A percentile compares a stretch with the other conserved stretches of the same genome.
These are phyloP conservation scores for Ambispora gerdemannii DNA, from an alignment of 192 early-diverging fungal genomes.

Conservation along the genomic window DNA sequence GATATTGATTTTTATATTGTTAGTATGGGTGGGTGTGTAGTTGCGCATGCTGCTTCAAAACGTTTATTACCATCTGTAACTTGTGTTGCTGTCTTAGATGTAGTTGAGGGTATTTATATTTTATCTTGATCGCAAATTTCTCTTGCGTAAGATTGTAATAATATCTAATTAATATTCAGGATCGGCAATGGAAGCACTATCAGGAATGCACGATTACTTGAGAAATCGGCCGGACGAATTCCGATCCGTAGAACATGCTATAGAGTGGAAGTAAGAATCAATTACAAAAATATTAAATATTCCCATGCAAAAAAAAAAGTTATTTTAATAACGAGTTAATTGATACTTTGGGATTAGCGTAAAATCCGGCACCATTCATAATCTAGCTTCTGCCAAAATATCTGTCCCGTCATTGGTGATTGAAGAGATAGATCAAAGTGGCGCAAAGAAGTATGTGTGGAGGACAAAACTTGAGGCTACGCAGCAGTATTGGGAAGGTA, in stretches of 20 bases:
- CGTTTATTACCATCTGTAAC: conserved; percentile 46
- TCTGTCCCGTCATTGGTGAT: conserved; percentile 66
- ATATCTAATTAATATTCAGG: conserved; percentile 30
- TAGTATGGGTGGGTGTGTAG: conserved; percentile 79
- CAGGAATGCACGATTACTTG: conserved; percentile 46
- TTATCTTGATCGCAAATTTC: not conserved
- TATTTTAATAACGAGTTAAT: conserved; percentile 12
- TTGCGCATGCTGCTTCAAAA: conserved; percentile 58
- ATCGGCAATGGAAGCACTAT: conserved; percentile 56
- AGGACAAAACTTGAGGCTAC: conserved; percentile 60
- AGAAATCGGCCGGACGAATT: conserved; percentile 49
- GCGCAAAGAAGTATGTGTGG: conserved; percentile 48
- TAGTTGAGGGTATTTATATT: conserved; percentile 67
- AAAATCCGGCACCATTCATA: conserved; percentile 60
- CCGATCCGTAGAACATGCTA: conserved; percentile 45
- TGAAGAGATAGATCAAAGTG: conserved; percentile 18
- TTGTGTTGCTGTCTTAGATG: conserved; percentile 71
- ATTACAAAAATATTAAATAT: too few relatives aligned
- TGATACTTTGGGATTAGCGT: conserved; percentile 39
- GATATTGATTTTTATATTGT: not conserved
- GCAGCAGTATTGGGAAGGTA: conserved; percentile 65
- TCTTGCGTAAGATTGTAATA: not conserved
- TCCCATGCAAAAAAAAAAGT: not conserved
- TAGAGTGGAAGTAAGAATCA: conserved; percentile 55
- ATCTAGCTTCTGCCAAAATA: conserved; percentile 63